A percentile compares a stretch with the other conserved stretches of the same genome.
phyloP scores from a whole-genome alignment of 371 early-diverging fungal genomes.

The Catenaria anguillulae region DNA sequence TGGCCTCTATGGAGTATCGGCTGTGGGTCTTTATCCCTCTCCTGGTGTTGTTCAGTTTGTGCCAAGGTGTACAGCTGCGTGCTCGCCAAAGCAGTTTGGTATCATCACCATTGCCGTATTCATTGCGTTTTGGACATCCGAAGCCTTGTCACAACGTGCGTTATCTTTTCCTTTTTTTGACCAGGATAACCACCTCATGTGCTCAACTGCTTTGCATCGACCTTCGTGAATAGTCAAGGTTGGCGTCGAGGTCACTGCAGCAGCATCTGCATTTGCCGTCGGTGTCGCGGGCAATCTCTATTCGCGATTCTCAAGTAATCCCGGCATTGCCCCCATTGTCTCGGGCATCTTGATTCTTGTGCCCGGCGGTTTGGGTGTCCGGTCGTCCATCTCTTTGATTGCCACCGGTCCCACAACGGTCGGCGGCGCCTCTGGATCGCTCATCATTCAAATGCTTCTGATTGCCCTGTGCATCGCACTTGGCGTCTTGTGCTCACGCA shows the following conservation, averaged over 20 bases:
- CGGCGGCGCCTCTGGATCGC: not conserved
- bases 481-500: constrained; percentile 1
- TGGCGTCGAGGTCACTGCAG: not conserved
- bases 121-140: not conserved
- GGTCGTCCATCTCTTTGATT: not conserved
- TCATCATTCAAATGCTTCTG: constrained; percentile 1
- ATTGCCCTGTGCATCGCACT: constrained; percentile 1
- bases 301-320: constrained; percentile 3
- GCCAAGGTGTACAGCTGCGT: not conserved
- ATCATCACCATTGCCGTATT: constrained; percentile 3
- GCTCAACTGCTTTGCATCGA: not conserved
- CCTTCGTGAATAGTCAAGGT: not conserved
- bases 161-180: not conserved
- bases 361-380: constrained; percentile 4
- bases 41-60: not conserved
- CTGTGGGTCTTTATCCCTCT: not conserved
- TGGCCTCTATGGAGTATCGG: not conserved
- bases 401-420: not conserved
- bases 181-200: not conserved
- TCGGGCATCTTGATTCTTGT: constrained; percentile 3
- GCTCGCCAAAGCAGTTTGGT: constrained; percentile 5
- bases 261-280: not conserved
- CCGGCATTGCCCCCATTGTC: constrained; percentile 2
- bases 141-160: not conserved
- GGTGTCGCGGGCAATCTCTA: constrained; percentile 1